A percentile compares a stretch with the other conserved stretches of the same genome.
Conservation (phyloP, 2,329 filamentous ascomycete species). For the Trichophyton benhamiae region DNA sequence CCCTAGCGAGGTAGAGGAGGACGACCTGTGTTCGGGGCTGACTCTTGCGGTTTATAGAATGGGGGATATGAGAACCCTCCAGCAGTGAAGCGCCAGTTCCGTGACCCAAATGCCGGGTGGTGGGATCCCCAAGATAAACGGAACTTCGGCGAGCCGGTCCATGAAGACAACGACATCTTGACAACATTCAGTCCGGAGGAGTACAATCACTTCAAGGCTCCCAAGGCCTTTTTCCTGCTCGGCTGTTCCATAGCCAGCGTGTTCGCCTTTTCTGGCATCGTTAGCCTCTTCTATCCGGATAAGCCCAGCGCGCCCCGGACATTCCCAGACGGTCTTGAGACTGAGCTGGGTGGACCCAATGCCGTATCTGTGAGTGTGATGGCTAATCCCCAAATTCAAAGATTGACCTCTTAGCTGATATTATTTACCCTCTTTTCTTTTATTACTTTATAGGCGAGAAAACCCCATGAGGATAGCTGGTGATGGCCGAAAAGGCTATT, state of each 20-base stretch:
- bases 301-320: constrained; percentile 55
- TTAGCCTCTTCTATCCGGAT: constrained; percentile 61
- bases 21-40: background rate
- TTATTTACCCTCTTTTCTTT: background rate
- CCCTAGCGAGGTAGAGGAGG: background rate
- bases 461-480: constrained; percentile 20
- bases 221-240: constrained; percentile 57
- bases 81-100: constrained; percentile 72
- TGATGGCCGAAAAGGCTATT: background rate
- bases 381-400: background rate
- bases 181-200: constrained; percentile 81
- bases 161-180: constrained; percentile 90
- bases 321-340: constrained; percentile 56
- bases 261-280: constrained; percentile 52
- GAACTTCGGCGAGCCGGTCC: constrained; percentile 91
- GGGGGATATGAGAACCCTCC: constrained; percentile 39
- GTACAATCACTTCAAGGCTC: constrained; percentile 70
- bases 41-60: constrained; percentile 25
- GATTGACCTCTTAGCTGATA: background rate
- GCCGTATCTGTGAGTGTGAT: constrained; percentile 48
- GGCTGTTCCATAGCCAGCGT: constrained; percentile 54
- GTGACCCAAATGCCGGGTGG: constrained; percentile 87
- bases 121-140: constrained; percentile 96
- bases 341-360: constrained; percentile 59
- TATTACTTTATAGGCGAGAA: constrained; percentile 24